Percentiles rank a stretch among this genome's conserved stretches.
Conservation (phyloP, 2,329 filamentous ascomycete genomes). For the Botrytis deweyae region DNA sequence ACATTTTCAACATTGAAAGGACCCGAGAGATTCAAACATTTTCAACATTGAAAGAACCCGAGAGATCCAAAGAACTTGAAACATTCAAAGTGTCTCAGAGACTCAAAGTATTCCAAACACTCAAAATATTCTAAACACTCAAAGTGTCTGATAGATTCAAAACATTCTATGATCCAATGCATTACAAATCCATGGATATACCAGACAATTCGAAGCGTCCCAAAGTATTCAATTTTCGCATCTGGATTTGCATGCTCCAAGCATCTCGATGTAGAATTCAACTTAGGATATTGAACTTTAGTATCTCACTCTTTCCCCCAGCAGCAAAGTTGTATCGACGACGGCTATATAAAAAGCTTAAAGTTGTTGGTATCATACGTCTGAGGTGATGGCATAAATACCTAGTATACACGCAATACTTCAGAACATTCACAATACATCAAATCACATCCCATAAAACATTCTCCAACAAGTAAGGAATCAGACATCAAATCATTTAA, state of each 20-base stretch:
- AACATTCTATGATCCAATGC: neutral
- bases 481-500: slow-evolving; percentile 15
- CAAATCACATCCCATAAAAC: neutral
- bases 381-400: neutral
- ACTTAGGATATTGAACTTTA: neutral
- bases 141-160: neutral
- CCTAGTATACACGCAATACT: neutral
- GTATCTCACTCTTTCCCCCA: neutral
- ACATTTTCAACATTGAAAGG: accelerated
- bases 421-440: neutral
- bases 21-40: neutral
- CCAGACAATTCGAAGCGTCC: neutral
- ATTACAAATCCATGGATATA: neutral
- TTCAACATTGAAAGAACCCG: accelerated
- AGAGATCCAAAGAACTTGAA: neutral
- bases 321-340: neutral
- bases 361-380: neutral
- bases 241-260: neutral
- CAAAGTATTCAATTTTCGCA: neutral
- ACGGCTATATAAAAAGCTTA: neutral
- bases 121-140: neutral
- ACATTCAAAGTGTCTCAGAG: neutral
- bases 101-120: neutral
- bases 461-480: neutral
- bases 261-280: neutral